Evolutionary conservation across 208 protist species (phyloP).

Genomic region (Trypanosoma grayi): DNA sequence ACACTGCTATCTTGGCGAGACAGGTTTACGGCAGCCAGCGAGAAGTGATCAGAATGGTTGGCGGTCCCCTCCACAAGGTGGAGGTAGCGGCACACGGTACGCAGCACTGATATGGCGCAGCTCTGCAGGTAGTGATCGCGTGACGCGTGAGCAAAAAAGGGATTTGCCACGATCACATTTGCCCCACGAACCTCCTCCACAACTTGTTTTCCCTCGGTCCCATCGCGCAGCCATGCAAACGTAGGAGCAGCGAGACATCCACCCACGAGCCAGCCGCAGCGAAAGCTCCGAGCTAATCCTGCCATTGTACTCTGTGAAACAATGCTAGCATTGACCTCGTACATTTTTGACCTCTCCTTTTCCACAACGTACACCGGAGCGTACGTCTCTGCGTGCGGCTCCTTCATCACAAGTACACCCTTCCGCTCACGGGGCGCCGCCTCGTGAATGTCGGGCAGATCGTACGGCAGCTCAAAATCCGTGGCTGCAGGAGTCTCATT

Average conservation of each 20-base stretch:
- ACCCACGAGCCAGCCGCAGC: slow-evolving; percentile 44
- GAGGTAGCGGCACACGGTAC: slow-evolving; percentile 20
- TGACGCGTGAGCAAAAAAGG: slow-evolving; percentile 59
- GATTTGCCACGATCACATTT: slow-evolving; percentile 23
- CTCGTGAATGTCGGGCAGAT: slow-evolving; percentile 44
- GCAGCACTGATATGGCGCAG: slow-evolving; percentile 56
- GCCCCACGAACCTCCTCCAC: slow-evolving; percentile 67
- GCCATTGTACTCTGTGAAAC: slow-evolving; percentile 32
- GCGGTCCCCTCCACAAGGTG: slow-evolving; percentile 3
- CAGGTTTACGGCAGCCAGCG: slow-evolving; percentile 26
- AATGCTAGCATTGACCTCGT: slow-evolving; percentile 33
- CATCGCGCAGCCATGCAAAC: slow-evolving; percentile 73
- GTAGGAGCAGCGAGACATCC: slow-evolving; percentile 48
- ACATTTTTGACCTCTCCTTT: slow-evolving; percentile 27
- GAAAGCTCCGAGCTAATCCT: slow-evolving; percentile 58
- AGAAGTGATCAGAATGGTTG: slow-evolving; percentile 13
- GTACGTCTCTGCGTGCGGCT: not conserved
- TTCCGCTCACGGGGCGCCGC: slow-evolving; percentile 14
- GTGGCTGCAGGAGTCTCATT: not conserved
- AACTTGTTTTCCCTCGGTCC: slow-evolving; percentile 30
- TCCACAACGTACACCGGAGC: slow-evolving; percentile 30
- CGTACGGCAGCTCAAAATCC: slow-evolving; percentile 69
- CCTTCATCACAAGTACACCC: slow-evolving; percentile 6
- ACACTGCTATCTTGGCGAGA: slow-evolving; percentile 37
- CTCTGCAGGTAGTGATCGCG: slow-evolving; percentile 42